Evolutionary conservation across 495 filamentous ascomycete species (phyloP).

Genomic region (Pyrenopolyporus hunteri): DNA sequence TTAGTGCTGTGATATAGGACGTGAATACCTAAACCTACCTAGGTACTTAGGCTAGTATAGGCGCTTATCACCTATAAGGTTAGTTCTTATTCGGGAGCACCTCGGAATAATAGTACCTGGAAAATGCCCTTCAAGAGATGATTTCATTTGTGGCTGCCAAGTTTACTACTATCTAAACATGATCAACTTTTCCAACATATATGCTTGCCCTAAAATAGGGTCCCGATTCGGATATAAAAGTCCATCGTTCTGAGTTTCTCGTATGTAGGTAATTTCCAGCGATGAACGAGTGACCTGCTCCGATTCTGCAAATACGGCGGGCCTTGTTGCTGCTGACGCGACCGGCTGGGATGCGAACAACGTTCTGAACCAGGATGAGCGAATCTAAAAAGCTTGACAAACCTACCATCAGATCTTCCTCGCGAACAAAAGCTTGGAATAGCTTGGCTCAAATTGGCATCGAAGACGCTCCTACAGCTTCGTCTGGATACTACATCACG

Average conservation of each 20-base stretch:
- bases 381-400: slow-evolving; percentile 18
- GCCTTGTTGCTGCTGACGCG: slow-evolving; percentile 2
- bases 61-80: neutral
- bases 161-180: too few species aligned
- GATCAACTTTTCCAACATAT: too few species aligned
- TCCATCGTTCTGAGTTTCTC: too few species aligned
- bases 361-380: slow-evolving; percentile 12
- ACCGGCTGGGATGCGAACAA: slow-evolving; percentile 6
- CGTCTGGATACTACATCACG: neutral
- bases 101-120: neutral
- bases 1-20: neutral
- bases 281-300: too few species aligned
- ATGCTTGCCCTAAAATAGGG: too few species aligned
- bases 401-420: slow-evolving; percentile 14
- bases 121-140: neutral
- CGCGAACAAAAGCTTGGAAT: slow-evolving; percentile 17
- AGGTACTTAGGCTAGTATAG: neutral
- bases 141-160: too few species aligned
- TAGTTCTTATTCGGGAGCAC: slow-evolving; percentile 1
- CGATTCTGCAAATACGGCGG: too few species aligned
- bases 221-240: too few species aligned
- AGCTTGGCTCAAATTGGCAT: slow-evolving; percentile 28
- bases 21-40: neutral
- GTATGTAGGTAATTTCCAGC: too few species aligned
- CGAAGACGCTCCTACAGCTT: slow-evolving; percentile 5